Evolutionary conservation across 768 basidiomycete species (phyloP), one percentile per base, ranked within the genome.

Genomic region (Podaxis rugospora): DNA sequence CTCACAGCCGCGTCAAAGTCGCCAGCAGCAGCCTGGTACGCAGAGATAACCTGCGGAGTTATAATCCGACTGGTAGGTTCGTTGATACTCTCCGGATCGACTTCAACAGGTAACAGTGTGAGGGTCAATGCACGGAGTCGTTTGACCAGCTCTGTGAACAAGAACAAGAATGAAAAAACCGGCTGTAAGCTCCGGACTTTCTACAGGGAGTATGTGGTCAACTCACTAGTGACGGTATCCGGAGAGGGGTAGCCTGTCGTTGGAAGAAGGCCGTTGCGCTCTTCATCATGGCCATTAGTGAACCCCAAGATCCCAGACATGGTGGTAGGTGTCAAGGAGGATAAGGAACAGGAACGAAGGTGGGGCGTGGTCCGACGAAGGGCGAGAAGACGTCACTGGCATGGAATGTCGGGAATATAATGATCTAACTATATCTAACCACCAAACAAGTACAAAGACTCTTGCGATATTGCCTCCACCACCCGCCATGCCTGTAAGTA

Each of bases 1-100:
- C 87, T 65, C 67, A 95, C 92, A 25, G 92, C 90, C 68, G 94
- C 91, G 16, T 78, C 72, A 69, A 95, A 95, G 73, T 96, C 93
- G 5, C 95, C 95, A 6, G 90, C 95, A 23, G 92, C 89, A 53
- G 82, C 83, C 27, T 78, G 81, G 67, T 88, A 98, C 14, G 57
- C 47, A 27, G 4, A 2, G 21, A 98, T 83, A 49, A 96, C 91
- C 54, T 80, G 77, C 23, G 47, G 89, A 0, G 93, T 95, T 47
- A 96, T 91, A 54, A 95, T 80, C 61, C 92, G 83, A 71, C 88
- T 91, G 0, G 90, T 94, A 0, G 93, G 84, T 36, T 88, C 87
- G 67, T 79, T 84, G 57, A 97, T 83, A 23, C 72, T 79, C 28
- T 58, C 49, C 14, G 57, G 57, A 32, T 65, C 64, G 10, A 65